Evolutionary conservation across 1,284 basidiomycete species (phyloP).

Genomic region (Heliocybe sulcata): DNA sequence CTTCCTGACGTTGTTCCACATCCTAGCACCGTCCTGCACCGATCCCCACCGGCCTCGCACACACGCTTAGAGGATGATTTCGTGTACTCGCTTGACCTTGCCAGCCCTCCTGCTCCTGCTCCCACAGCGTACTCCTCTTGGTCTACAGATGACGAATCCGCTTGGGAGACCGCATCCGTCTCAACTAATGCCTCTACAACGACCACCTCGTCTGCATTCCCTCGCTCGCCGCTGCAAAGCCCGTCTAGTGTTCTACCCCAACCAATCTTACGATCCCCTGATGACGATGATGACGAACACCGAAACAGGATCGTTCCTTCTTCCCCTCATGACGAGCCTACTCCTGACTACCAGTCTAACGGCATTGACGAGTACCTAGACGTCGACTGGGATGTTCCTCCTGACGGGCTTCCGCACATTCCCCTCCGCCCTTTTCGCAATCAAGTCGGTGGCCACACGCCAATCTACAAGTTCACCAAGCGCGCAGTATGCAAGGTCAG

Average conservation of each 20-base stretch:
- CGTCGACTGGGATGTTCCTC: slow-evolving; percentile 34
- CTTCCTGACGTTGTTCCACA: slow-evolving; percentile 15
- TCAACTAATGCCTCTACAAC: slow-evolving; percentile 52
- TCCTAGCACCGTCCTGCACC: slow-evolving; percentile 11
- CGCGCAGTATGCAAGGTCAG: slow-evolving; percentile 96
- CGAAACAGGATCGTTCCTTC: not conserved
- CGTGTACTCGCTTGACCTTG: slow-evolving; percentile 18
- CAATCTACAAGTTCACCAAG: slow-evolving; percentile 98
- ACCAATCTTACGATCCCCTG: slow-evolving; percentile 11
- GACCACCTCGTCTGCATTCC: slow-evolving; percentile 34
- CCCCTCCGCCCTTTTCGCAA: slow-evolving; percentile 95
- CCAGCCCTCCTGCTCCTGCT: slow-evolving; percentile 20
- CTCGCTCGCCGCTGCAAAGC: slow-evolving; percentile 24
- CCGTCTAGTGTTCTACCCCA: slow-evolving; percentile 19
- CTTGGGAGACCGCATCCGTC: slow-evolving; percentile 63
- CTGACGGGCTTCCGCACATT: slow-evolving; percentile 76
- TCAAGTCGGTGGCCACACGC: slow-evolving; percentile 95
- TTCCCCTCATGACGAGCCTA: slow-evolving; percentile 25
- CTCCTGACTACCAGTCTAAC: slow-evolving; percentile 21
- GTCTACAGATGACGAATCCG: slow-evolving; percentile 71
- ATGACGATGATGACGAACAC: slow-evolving; percentile 10
- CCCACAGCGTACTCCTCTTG: slow-evolving; percentile 42
- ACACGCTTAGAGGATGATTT: slow-evolving; percentile 6
- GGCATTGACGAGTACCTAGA: slow-evolving; percentile 21
- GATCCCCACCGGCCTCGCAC: slow-evolving; percentile 15